Percentiles rank a stretch among this genome's conserved stretches.
phyloP scores from a whole-genome alignment of 1,284 basidiomycete species.

The Anthracocystis walkeri region DNA sequence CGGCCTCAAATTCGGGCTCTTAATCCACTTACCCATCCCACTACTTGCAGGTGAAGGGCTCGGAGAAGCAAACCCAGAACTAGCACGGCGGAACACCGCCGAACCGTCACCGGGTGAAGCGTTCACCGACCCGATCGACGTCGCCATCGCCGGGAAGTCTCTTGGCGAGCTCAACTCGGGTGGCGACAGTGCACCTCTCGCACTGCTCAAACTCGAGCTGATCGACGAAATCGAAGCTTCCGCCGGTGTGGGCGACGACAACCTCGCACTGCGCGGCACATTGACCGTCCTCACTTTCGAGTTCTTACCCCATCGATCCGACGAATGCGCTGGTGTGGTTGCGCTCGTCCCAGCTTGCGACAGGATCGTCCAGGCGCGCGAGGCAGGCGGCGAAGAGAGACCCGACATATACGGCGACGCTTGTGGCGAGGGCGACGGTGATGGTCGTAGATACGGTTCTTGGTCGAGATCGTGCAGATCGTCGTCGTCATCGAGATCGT shows the following conservation, averaged over 20 bases:
- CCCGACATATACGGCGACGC: conserved; percentile 46
- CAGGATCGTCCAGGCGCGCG: conserved; percentile 65
- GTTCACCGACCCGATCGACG: background rate
- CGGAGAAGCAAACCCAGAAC: conserved; percentile 6
- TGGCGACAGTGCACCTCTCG: conserved; percentile 10
- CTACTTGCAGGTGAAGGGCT: background rate
- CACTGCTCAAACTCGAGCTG: conserved; percentile 19
- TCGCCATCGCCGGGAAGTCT: conserved; percentile 18
- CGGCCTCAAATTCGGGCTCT: conserved; percentile 25
- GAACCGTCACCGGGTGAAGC: conserved; percentile 8
- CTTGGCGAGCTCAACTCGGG: conserved; percentile 22
- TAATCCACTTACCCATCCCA: conserved; percentile 19
- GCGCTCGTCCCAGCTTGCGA: conserved; percentile 36
- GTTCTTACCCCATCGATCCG: conserved; percentile 42
- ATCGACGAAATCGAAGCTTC: conserved; percentile 22
- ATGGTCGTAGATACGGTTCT: conserved; percentile 21
- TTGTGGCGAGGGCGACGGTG: conserved; percentile 38
- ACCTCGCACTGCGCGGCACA: conserved; percentile 50
- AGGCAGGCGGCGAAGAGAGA: conserved; percentile 28
- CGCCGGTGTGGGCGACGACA: conserved; percentile 34
- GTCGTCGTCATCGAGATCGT: conserved; percentile 13
- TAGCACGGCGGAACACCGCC: conserved; percentile 3
- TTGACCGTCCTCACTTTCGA: conserved; percentile 61
- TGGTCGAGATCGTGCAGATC: background rate
- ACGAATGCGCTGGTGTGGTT: conserved; percentile 25